A percentile compares a stretch with the other conserved stretches of the same genome.
Evolutionary conservation across 164 flowering plant genomes (phyloP).

Genomic region (Protea cynaroides): DNA sequence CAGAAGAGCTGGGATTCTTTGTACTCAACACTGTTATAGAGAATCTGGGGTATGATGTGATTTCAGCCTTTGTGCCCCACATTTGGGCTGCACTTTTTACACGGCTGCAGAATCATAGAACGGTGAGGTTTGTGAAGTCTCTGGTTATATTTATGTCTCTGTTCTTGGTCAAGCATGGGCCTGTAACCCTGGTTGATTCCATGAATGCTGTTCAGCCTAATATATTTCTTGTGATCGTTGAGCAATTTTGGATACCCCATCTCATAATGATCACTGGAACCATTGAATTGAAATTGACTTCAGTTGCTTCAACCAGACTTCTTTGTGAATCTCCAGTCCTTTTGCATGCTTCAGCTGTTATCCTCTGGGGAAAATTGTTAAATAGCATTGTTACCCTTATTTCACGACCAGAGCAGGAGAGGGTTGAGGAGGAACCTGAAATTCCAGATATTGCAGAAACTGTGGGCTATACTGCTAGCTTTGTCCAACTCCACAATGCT

Average conservation of each 20-base stretch:
- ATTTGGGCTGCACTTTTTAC: slow-evolving; percentile 65
- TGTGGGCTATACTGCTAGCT: slow-evolving; percentile 67
- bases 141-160: slow-evolving; percentile 86
- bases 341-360: slow-evolving; percentile 47
- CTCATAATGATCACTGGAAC: slow-evolving; percentile 73
- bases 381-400: slow-evolving; percentile 80
- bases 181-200: slow-evolving; percentile 45
- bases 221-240: slow-evolving; percentile 51
- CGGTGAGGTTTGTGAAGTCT: slow-evolving; percentile 63
- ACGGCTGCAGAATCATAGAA: slow-evolving; percentile 41
- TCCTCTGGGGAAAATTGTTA: slow-evolving; percentile 77
- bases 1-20: slow-evolving; percentile 89
- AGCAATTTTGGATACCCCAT: slow-evolving; percentile 83
- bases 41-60: slow-evolving; percentile 63
- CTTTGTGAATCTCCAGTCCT: slow-evolving; percentile 72
- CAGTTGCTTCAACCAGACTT: slow-evolving; percentile 80
- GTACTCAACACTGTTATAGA: slow-evolving; percentile 91
- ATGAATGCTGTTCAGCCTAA: slow-evolving; percentile 66
- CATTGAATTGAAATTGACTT: slow-evolving; percentile 66
- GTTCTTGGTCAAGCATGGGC: slow-evolving; percentile 78
- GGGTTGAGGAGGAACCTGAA: slow-evolving; percentile 79
- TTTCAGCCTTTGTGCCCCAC: slow-evolving; percentile 45
- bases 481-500: slow-evolving; percentile 76
- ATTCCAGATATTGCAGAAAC: slow-evolving; percentile 81
- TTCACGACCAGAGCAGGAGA: slow-evolving; percentile 76